Evolutionary conservation across 139 green algal genomes (phyloP).

Genomic region (Zygnema cylindricum): DNA sequence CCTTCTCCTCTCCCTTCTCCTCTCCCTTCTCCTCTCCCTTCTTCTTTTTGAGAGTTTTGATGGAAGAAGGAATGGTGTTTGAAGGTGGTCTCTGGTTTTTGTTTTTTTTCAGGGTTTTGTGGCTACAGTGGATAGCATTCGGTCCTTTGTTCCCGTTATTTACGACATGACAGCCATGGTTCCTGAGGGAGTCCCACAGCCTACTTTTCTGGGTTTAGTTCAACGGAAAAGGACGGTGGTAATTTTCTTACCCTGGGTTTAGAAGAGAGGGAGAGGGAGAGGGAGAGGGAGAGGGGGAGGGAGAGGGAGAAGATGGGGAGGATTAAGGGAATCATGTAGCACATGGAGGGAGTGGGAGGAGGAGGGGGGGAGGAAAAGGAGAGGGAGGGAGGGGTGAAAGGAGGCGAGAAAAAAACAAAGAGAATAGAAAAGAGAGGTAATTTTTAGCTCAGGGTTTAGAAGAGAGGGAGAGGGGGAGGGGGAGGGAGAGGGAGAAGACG

Average conservation of each 20-base stretch:
- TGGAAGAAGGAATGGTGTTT: background rate
- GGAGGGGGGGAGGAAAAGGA: too few species aligned
- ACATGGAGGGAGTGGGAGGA: background rate
- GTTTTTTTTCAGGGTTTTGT: constrained; percentile 58
- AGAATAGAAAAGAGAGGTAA: too few species aligned
- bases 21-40: background rate
- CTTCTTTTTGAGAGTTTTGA: background rate
- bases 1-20: background rate
- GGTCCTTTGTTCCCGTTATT: constrained; percentile 30
- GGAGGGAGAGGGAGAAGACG: too few species aligned
- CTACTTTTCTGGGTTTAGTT: constrained; percentile 34
- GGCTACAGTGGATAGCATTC: constrained; percentile 29
- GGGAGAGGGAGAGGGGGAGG: background rate
- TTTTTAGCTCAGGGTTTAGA: too few species aligned
- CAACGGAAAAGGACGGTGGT: constrained; percentile 39
- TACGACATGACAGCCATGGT: constrained; percentile 54
- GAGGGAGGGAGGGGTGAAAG: too few species aligned
- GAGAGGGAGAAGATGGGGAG: too few species aligned
- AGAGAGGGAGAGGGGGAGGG: too few species aligned
- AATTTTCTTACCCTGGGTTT: background rate
- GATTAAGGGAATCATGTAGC: background rate
- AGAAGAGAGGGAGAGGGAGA: too few species aligned
- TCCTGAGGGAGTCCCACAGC: constrained; percentile 12
- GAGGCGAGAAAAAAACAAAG: too few species aligned
- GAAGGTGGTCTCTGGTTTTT: too few species aligned